Conservation (phyloP, 192 early-diverging fungal species). For the Linnemannia hyalina region DNA sequence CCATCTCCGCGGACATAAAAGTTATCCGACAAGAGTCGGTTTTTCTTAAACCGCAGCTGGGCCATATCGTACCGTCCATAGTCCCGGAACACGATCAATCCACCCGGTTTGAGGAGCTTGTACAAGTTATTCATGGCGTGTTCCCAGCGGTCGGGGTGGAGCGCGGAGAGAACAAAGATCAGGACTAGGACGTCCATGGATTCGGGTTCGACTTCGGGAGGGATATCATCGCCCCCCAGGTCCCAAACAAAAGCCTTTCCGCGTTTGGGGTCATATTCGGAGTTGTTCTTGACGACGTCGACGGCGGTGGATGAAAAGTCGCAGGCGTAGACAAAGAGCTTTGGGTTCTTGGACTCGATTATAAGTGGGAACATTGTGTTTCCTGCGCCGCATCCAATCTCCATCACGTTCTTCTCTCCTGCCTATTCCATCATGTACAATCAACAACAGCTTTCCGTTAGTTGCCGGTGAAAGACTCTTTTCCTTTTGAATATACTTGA, state of each 20-base stretch:
- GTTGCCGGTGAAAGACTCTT: not conserved
- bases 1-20: slow-evolving; percentile 99
- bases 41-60: slow-evolving; percentile 96
- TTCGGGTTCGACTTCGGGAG: slow-evolving; percentile 76
- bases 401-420: slow-evolving; percentile 77
- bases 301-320: slow-evolving; percentile 95
- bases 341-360: slow-evolving; percentile 76
- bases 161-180: slow-evolving; percentile 96
- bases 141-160: slow-evolving; percentile 88
- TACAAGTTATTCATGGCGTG: slow-evolving; percentile 85
- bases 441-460: not conserved
- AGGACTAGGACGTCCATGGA: slow-evolving; percentile 92
- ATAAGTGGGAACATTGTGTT: slow-evolving; percentile 96
- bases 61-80: slow-evolving; percentile 99
- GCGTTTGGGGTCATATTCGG: slow-evolving; percentile 75
- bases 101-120: slow-evolving; percentile 91
- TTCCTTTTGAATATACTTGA: not conserved
- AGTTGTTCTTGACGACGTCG: slow-evolving; percentile 87
- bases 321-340: slow-evolving; percentile 91
- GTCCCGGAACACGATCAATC: slow-evolving; percentile 91
- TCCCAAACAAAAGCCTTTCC: slow-evolving; percentile 97
- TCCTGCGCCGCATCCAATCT: slow-evolving; percentile 98
- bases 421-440: slow-evolving; percentile 35
- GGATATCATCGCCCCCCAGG: slow-evolving; percentile 81
- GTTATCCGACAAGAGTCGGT: slow-evolving; percentile 90